Evolutionary conservation across 352 stramenopile species (phyloP).

Genomic region (Globisporangium recalcitrans): DNA sequence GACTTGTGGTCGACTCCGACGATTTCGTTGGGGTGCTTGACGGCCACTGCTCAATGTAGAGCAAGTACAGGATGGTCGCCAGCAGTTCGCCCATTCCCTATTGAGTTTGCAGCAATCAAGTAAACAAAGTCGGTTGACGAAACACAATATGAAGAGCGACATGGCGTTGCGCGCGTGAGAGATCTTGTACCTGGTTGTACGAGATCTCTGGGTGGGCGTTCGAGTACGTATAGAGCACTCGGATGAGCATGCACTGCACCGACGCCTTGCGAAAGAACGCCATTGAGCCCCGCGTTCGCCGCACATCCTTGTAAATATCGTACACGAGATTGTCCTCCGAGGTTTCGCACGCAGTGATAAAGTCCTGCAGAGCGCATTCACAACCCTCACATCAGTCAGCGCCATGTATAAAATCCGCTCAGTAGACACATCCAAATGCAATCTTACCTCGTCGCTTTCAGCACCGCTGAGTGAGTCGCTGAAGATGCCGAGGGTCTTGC

Average conservation of each 20-base stretch:
- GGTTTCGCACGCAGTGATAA: conserved; percentile 50
- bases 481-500: conserved; percentile 33
- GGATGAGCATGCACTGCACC: conserved; percentile 55
- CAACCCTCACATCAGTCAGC: background rate
- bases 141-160: background rate
- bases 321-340: conserved; percentile 50
- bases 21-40: background rate
- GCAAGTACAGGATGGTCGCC: conserved; percentile 60
- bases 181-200: conserved; percentile 48
- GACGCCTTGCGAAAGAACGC: conserved; percentile 44
- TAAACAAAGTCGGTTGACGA: background rate
- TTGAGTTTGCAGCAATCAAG: background rate
- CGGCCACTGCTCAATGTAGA: conserved; percentile 67
- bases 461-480: conserved; percentile 20
- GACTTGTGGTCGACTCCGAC: background rate
- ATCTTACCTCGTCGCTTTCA: conserved; percentile 22
- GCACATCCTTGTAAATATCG: conserved; percentile 69
- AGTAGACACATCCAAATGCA: background rate
- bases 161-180: background rate
- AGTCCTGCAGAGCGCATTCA: conserved; percentile 19
- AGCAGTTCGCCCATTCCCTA: conserved; percentile 77
- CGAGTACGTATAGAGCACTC: conserved; percentile 70
- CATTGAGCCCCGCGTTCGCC: conserved; percentile 56
- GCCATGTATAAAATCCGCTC: too few species aligned
- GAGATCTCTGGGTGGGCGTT: conserved; percentile 54